Evolutionary conservation across 108 stramenopile species (phyloP), one percentile per base, ranked within the genome.

Genomic region (Nitzschia palea): DNA sequence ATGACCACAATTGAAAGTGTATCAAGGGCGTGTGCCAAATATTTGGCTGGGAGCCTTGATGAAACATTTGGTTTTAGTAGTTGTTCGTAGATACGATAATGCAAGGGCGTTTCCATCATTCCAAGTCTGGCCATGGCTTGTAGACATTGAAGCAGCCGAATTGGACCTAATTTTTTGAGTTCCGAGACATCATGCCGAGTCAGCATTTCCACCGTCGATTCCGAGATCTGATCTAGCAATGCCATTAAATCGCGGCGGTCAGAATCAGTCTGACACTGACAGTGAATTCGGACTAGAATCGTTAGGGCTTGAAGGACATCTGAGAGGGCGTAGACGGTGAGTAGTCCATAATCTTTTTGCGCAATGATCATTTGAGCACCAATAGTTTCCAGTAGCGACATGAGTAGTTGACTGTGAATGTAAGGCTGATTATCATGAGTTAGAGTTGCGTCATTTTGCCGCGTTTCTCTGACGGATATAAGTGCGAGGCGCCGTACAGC

Each of bases 301-400:
- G 55, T 55, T 22, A 73, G 33, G 3, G 71, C 71, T 48, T 57
- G 55, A 25, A 73, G 55, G 22, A 73, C 40, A 58, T 73, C 71
- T 25, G 64, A 36, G 43, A 73, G 43, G 23, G 55, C 27, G 28
- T 48, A 56, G 15, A 70, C 68, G 22, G 29, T 58, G 3, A 54
- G 50, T 22, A 37, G 29, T 56, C 30, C 55, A 26, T 68, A 55
- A 44, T 17, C 33, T 27, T 32, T 23, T 12, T 56, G 23, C 5
- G 42, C 55, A 6, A 56, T 32, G 30, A 70, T 31, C 14, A 70
- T 56, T 44, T 70, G 57, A 2, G 28, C 31, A 1, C 68, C 68
- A 25, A 70, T 50, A 17, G 58, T 45, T 29, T 70, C 50, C 47
- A 70, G 29, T 12, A 70, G 58, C 20, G 31, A 44, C 10, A 30